Conservation (phyloP, 169 alveolate species). For the Amoebophrya sp. region DNA sequence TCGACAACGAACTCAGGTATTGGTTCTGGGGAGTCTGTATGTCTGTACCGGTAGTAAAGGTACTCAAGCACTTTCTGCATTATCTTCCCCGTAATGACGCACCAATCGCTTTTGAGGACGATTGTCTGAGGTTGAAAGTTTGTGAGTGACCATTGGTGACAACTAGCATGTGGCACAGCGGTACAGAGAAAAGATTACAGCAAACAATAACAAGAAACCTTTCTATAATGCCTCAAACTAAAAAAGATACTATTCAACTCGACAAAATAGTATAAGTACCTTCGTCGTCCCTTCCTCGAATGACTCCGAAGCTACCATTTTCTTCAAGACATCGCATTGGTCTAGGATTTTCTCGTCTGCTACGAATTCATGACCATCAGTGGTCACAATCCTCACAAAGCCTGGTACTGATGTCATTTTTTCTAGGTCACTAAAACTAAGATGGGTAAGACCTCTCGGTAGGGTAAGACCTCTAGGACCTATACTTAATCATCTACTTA, state of each 20-base stretch:
- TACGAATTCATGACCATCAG: neutral
- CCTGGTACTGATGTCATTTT: neutral
- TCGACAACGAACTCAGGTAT: neutral
- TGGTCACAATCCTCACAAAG: neutral
- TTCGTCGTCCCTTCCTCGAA: neutral
- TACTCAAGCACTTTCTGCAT: neutral
- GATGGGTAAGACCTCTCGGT: too few relatives aligned
- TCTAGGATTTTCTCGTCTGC: neutral
- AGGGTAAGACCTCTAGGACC: too few relatives aligned
- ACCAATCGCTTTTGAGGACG: neutral
- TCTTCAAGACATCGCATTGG: neutral
- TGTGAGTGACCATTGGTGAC: too few relatives aligned
- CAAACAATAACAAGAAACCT: too few relatives aligned
- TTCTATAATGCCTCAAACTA: too few relatives aligned
- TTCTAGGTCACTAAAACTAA: too few relatives aligned
- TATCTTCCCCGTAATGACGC: neutral
- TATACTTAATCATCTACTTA: too few relatives aligned
- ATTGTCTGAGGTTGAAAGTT: too few relatives aligned
- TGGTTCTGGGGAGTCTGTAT: neutral
- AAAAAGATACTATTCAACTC: neutral
- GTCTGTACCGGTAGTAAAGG: neutral
- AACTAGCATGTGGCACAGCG: too few relatives aligned
- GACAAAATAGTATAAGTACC: neutral
- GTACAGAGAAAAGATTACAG: too few relatives aligned
- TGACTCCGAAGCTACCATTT: neutral